These are phyloP conservation scores for Umbelopsis sp. DNA, from an alignment of 192 early-diverging fungal species.

Conservation along the genomic window DNA sequence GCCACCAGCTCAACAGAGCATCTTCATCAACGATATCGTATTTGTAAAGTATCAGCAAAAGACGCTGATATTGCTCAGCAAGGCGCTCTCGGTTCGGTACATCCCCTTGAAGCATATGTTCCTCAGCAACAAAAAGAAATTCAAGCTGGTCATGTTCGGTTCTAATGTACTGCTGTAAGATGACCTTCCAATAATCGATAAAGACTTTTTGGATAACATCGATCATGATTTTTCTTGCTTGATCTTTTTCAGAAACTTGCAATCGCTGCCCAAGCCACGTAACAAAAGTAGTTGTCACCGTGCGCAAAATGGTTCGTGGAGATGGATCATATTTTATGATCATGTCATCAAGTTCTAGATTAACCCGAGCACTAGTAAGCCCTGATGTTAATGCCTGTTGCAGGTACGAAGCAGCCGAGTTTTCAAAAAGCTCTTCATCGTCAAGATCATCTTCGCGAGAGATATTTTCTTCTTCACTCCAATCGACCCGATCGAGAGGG, in stretches of 20 bases:
- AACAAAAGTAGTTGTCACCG: conserved; percentile 38
- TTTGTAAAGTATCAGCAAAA: conserved; percentile 49
- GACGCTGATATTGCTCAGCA: conserved; percentile 41
- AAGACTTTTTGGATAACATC: conserved; percentile 36
- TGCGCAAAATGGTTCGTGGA: conserved; percentile 27
- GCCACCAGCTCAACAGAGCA: conserved; percentile 51
- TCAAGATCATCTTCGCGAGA: conserved; percentile 41
- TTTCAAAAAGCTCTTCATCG: conserved; percentile 38
- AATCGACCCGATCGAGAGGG: neutral
- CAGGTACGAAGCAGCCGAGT: conserved; percentile 38
- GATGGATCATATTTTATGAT: conserved; percentile 45
- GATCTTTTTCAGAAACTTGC: neutral
- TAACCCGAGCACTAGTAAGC: conserved; percentile 44
- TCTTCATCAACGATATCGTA: conserved; percentile 48
- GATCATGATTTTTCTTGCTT: conserved; percentile 20
- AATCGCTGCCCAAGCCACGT: conserved; percentile 32
- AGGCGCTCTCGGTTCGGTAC: conserved; percentile 9
- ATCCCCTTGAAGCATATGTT: conserved; percentile 8
- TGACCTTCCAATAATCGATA: conserved; percentile 42
- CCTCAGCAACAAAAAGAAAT: conserved; percentile 38
- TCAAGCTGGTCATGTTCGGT: conserved; percentile 36
- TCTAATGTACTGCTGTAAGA: conserved; percentile 41
- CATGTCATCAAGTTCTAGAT: conserved; percentile 51
- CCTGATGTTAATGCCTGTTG: conserved; percentile 41
- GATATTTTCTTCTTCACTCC: conserved; percentile 26